Percentiles rank a stretch among this genome's conserved stretches.
phyloP scores from a whole-genome alignment of 257 asterid genomes.

The Gardenia jasminoides region DNA sequence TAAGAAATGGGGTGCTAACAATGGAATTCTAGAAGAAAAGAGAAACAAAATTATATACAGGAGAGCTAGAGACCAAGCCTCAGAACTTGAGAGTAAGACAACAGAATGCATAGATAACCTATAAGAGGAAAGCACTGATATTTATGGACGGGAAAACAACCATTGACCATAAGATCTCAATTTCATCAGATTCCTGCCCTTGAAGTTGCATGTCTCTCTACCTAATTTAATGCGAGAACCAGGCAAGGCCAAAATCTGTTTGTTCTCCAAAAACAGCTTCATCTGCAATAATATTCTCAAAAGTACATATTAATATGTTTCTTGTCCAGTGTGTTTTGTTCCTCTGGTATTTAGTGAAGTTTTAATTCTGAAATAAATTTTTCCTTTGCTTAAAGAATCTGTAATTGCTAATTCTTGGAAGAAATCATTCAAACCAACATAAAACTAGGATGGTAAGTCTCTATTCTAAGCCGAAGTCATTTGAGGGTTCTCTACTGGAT shows the following conservation, averaged over 20 bases:
- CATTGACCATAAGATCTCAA: not conserved
- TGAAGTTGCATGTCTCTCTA: not conserved
- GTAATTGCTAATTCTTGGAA: constrained; percentile 5
- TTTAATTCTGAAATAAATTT: no score
- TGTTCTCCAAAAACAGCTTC: not conserved
- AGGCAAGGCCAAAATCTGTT: not conserved
- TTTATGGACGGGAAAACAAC: not conserved
- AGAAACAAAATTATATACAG: not conserved
- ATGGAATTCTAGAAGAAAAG: not conserved
- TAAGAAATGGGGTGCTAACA: not conserved
- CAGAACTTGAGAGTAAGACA: not conserved
- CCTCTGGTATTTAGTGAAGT: not conserved
- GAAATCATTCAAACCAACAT: constrained; percentile 1
- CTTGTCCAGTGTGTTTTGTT: not conserved
- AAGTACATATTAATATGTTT: not conserved
- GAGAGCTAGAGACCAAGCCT: not conserved
- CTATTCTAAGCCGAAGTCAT: constrained; percentile 23
- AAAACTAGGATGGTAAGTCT: constrained; percentile 12
- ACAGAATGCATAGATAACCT: not conserved
- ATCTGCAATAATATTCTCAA: not conserved
- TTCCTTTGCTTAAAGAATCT: not conserved
- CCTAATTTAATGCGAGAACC: not conserved
- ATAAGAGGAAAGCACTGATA: not conserved
- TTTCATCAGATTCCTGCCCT: not conserved
- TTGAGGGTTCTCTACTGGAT: constrained; percentile 31